Conservation (phyloP, 2,329 filamentous ascomycete genomes). For the Diaporthe vaccinii region DNA sequence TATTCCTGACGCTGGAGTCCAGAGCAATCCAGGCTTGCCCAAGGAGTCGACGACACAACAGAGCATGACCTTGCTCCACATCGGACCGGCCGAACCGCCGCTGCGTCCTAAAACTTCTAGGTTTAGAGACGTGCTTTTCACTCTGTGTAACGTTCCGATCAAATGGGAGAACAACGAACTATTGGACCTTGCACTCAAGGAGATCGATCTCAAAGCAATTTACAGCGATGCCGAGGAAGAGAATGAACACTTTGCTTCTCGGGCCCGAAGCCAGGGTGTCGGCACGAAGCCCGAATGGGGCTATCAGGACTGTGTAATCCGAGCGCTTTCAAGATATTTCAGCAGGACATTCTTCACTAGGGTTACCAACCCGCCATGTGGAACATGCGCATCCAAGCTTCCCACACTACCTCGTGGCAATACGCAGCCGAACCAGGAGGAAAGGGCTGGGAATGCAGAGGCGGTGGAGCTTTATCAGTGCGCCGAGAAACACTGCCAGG, state of each 20-base stretch:
- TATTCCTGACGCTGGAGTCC: conserved; percentile 63
- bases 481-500: conserved; percentile 79
- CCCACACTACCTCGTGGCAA: conserved; percentile 86
- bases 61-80: conserved; percentile 58
- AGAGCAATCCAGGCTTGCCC: conserved; percentile 58
- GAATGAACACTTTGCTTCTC: conserved; percentile 84
- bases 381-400: conserved; percentile 73
- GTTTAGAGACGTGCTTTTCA: conserved; percentile 85
- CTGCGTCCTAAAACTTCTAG: conserved; percentile 78
- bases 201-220: conserved; percentile 88
- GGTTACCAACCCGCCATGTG: conserved; percentile 95
- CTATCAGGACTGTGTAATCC: conserved; percentile 95
- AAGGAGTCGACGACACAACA: conserved; percentile 51
- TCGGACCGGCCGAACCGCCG: conserved; percentile 72
- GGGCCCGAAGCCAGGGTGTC: conserved; percentile 87
- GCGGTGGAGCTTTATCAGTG: conserved; percentile 94
- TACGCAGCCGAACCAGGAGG: conserved; percentile 86
- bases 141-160: conserved; percentile 86
- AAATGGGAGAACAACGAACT: conserved; percentile 97
- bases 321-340: conserved; percentile 88
- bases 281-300: conserved; percentile 89
- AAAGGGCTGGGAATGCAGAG: conserved; percentile 86
- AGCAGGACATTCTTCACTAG: conserved; percentile 94
- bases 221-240: conserved; percentile 96
- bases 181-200: conserved; percentile 88